Percentiles rank a stretch among this genome's conserved stretches.
These are phyloP conservation scores for Coemansia furcata DNA, from an alignment of 192 early-diverging fungal species.

Conservation along the genomic window DNA sequence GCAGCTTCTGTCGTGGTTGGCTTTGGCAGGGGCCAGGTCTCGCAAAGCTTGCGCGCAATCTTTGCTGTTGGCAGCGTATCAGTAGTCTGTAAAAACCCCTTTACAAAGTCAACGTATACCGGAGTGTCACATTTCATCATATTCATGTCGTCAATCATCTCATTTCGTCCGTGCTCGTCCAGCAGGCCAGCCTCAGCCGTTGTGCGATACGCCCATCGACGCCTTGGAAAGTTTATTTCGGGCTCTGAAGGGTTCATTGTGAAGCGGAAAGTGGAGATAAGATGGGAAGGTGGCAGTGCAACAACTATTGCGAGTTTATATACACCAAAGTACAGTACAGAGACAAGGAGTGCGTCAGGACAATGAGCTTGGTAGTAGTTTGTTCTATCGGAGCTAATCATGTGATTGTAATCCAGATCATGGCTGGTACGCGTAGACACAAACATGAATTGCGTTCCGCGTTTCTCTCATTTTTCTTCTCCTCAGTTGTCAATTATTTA, in stretches of 20 bases:
- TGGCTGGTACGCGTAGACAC: background rate
- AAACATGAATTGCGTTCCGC: background rate
- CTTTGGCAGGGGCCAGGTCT: constrained; percentile 28
- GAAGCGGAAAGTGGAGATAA: background rate
- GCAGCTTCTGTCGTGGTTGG: background rate
- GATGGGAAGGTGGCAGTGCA: background rate
- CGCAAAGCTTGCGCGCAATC: constrained; percentile 31
- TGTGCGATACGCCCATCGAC: background rate
- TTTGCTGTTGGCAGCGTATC: constrained; percentile 9
- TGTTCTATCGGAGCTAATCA: background rate
- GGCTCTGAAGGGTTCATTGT: background rate
- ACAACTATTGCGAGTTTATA: background rate
- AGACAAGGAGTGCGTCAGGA: too few relatives aligned
- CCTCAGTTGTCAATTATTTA: constrained; percentile 1
- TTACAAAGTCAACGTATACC: constrained; percentile 37
- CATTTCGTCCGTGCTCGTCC: constrained; percentile 3
- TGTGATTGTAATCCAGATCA: background rate
- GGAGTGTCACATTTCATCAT: constrained; percentile 40
- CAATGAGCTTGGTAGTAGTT: background rate
- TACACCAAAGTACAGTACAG: too few relatives aligned
- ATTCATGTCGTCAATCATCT: constrained; percentile 18
- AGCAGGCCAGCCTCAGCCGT: background rate
- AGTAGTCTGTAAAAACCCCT: constrained; percentile 12
- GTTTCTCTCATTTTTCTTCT: background rate
- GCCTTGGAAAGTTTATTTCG: background rate